These are phyloP conservation scores for Colletotrichum agaves DNA, from an alignment of 2,329 filamentous ascomycete species.

Conservation along the genomic window DNA sequence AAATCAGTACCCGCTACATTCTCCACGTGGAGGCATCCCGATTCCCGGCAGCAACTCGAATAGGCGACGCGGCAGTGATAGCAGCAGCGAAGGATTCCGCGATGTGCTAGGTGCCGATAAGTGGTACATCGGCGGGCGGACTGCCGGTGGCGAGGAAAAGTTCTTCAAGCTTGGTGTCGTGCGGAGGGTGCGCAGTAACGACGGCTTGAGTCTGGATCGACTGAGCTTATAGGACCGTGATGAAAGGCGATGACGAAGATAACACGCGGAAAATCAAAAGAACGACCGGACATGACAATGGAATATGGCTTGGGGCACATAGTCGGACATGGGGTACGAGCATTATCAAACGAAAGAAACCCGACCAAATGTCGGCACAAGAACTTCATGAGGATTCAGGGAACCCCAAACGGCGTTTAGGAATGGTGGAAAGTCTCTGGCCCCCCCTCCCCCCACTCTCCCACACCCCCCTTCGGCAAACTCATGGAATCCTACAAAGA, in stretches of 20 bases:
- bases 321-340: conserved; percentile 14
- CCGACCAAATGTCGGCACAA: conserved; percentile 4
- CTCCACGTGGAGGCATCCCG: conserved; percentile 48
- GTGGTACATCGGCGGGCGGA: conserved; percentile 84
- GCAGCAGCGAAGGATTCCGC: conserved; percentile 79
- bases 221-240: conserved; percentile 69
- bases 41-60: conserved; percentile 49
- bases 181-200: conserved; percentile 76
- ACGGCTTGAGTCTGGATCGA: conserved; percentile 78
- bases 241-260: not conserved
- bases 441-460: too few species aligned
- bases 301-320: conserved; percentile 18
- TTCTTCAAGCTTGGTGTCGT: conserved; percentile 86
- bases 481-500: conserved; percentile 6
- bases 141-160: conserved; percentile 79
- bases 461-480: not conserved
- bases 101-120: conserved; percentile 79
- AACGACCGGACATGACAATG: conserved; percentile 4
- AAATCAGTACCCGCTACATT: conserved; percentile 45
- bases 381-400: conserved; percentile 4
- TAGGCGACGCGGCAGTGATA: conserved; percentile 76
- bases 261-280: not conserved
- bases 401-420: conserved; percentile 18
- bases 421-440: conserved; percentile 16
- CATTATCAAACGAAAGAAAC: conserved; percentile 20